Conservation (phyloP, 1,284 basidiomycete species). For the Pholiota adiposa region DNA sequence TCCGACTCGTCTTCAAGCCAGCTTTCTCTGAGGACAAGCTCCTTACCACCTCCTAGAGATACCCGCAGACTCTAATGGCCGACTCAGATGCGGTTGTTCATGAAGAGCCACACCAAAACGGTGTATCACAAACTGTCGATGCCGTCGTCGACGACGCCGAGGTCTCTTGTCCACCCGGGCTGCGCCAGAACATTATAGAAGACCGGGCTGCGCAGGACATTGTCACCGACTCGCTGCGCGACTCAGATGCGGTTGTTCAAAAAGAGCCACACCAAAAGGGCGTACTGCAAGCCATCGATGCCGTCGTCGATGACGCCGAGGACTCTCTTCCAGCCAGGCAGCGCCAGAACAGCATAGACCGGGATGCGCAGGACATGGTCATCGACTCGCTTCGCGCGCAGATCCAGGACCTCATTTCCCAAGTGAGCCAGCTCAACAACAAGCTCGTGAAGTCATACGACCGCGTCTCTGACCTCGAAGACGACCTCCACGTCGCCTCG, state of each 20-base stretch:
- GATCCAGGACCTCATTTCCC: constrained; percentile 85
- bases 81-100: constrained; percentile 8
- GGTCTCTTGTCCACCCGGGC: constrained; percentile 9
- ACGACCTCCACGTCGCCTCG: constrained; percentile 77
- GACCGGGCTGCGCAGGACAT: constrained; percentile 69
- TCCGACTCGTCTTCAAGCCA: neutral
- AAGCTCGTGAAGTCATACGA: constrained; percentile 95
- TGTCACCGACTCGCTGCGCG: constrained; percentile 82
- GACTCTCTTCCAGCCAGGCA: constrained; percentile 11
- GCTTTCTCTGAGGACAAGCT: neutral
- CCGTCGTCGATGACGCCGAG: too few species aligned
- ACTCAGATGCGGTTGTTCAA: constrained; percentile 7
- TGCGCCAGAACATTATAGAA: constrained; percentile 25
- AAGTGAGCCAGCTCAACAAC: constrained; percentile 88
- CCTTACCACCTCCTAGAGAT: neutral
- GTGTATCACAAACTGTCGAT: neutral
- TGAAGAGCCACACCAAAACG: constrained; percentile 15
- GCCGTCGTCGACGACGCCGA: too few species aligned
- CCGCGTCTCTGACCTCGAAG: constrained; percentile 91
- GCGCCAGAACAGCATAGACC: constrained; percentile 32
- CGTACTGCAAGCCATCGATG: neutral
- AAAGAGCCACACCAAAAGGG: constrained; percentile 15
- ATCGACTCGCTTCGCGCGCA: constrained; percentile 81
- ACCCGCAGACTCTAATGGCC: neutral
- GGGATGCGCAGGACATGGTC: constrained; percentile 74